Percentiles rank a stretch among this genome's conserved stretches.
Evolutionary conservation across 768 basidiomycete species (phyloP).

Genomic region (Clitopilus passeckerianus): DNA sequence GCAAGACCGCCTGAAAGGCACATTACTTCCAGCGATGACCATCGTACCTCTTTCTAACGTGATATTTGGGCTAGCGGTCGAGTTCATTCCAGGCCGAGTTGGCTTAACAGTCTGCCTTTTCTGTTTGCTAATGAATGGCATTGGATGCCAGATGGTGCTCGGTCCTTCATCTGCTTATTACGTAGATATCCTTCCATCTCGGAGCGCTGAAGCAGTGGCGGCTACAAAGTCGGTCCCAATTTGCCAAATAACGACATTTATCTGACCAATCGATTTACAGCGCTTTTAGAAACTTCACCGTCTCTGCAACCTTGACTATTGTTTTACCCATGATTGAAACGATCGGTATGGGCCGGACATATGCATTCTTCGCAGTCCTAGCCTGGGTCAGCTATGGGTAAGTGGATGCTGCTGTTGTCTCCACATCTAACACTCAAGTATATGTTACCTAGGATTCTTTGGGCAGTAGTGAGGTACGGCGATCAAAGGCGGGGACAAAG

Average conservation of each 20-base stretch:
- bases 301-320: constrained; percentile 2
- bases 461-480: constrained; percentile 3
- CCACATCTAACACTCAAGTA: too few relatives aligned
- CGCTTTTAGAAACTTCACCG: constrained; percentile 8
- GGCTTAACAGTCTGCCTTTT: constrained; percentile 12
- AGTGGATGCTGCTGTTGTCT: background rate
- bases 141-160: constrained; percentile 34
- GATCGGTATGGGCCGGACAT: constrained; percentile 11
- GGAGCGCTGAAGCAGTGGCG: constrained; percentile 46
- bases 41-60: constrained; percentile 41
- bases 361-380: constrained; percentile 7
- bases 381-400: constrained; percentile 14
- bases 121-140: constrained; percentile 12
- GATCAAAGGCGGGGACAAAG: background rate
- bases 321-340: constrained; percentile 11
- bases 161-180: constrained; percentile 40
- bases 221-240: constrained; percentile 27
- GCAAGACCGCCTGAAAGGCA: constrained; percentile 45
- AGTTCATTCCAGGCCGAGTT: constrained; percentile 27
- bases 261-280: constrained; percentile 3
- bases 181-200: constrained; percentile 42
- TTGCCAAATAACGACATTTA: background rate
- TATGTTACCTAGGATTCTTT: constrained; percentile 5
- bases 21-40: constrained; percentile 28
- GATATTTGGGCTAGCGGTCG: constrained; percentile 30